A percentile compares a stretch with the other conserved stretches of the same genome.
These are phyloP conservation scores for Leavenworthia alabamica DNA, from an alignment of 345 rosid genomes.

Conservation along the genomic window DNA sequence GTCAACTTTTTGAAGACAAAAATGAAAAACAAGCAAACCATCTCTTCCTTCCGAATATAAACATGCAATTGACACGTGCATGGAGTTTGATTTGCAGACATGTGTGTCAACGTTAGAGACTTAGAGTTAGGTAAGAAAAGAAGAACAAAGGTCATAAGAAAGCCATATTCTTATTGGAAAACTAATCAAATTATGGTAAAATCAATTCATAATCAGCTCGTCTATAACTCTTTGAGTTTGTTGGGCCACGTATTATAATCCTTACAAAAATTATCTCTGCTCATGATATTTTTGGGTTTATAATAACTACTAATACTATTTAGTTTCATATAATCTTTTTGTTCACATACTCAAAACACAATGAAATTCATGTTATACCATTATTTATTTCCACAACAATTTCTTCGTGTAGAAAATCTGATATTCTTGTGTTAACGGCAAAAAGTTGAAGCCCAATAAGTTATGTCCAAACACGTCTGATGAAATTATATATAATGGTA, in stretches of 20 bases:
- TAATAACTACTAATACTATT: background rate
- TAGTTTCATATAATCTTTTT: background rate
- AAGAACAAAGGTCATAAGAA: slow-evolving; percentile 6
- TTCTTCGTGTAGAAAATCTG: no score
- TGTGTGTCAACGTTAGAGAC: slow-evolving; percentile 11
- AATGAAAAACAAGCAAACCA: slow-evolving; percentile 1
- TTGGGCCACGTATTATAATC: slow-evolving; percentile 14
- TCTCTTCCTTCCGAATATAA: background rate
- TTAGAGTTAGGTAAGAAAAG: background rate
- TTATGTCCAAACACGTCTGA: slow-evolving; percentile 24
- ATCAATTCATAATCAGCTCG: slow-evolving; percentile 10
- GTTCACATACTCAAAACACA: background rate
- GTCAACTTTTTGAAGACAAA: slow-evolving; percentile 7
- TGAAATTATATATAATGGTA: background rate
- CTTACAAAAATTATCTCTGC: background rate
- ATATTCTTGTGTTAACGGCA: background rate
- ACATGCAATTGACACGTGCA: slow-evolving; percentile 30
- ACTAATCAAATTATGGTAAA: slow-evolving; percentile 15
- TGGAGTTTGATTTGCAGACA: background rate
- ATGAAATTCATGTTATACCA: background rate
- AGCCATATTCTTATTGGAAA: background rate
- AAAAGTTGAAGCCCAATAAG: slow-evolving; percentile 23
- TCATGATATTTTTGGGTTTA: background rate
- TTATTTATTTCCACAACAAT: background rate
- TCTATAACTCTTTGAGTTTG: background rate